These are phyloP conservation scores for Calonectria naviculata DNA, from an alignment of 2,329 filamentous ascomycete species.

Conservation along the genomic window DNA sequence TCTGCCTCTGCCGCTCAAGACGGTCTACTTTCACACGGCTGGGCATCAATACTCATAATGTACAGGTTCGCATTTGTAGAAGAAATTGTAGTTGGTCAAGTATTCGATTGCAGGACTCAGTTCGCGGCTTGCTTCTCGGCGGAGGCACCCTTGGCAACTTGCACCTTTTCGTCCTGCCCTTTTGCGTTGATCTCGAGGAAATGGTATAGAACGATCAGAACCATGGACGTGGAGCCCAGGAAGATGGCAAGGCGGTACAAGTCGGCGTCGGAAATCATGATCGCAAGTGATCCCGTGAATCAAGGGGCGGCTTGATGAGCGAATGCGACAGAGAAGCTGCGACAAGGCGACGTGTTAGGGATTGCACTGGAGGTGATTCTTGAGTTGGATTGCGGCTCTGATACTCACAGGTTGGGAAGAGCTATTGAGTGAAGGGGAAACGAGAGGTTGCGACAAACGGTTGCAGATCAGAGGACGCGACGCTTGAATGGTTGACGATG, in stretches of 20 bases:
- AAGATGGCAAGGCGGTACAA: conserved; percentile 94
- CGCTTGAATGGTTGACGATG: conserved; percentile 21
- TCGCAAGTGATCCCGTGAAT: conserved; percentile 48
- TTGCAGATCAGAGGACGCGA: conserved; percentile 17
- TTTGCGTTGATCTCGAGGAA: conserved; percentile 91
- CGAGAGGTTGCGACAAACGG: neutral
- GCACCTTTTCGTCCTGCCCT: conserved; percentile 20
- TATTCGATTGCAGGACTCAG: conserved; percentile 1
- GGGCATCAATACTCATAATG: conserved; percentile 1
- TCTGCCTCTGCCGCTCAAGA: neutral
- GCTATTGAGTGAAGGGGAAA: neutral
- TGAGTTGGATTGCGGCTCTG: neutral
- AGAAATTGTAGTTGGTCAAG: neutral
- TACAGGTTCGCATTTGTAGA: conserved; percentile 7
- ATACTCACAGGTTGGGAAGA: neutral
- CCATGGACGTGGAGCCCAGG: conserved; percentile 88
- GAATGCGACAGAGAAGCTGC: conserved; percentile 18
- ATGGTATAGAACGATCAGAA: conserved; percentile 94
- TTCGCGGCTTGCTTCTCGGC: conserved; percentile 31
- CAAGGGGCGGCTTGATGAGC: conserved; percentile 5
- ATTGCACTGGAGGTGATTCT: conserved; percentile 2
- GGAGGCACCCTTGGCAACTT: conserved; percentile 21
- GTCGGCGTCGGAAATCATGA: conserved; percentile 93
- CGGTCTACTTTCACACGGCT: neutral
- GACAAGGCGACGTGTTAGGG: conserved; percentile 20